Base-by-base conservation (phyloP, 1,284 basidiomycete species). In the Ceratobasidium theobromae region DNA sequence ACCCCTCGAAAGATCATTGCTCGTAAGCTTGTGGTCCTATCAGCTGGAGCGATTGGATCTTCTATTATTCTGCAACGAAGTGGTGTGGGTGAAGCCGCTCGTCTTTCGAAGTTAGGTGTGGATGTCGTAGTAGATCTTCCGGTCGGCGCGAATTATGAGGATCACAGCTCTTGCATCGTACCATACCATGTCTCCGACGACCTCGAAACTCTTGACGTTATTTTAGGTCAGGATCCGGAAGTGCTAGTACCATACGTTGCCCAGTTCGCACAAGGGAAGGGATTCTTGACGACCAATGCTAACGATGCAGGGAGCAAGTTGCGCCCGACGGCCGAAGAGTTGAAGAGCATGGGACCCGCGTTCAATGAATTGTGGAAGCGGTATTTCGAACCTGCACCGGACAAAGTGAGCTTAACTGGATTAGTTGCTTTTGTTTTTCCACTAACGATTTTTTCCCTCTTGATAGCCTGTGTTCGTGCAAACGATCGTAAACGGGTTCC, bases 1-100 rank as follows among this genome's bases (percentile, higher is more conserved):
- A 52, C 46, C 18, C 32, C 16, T 41, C 58, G 48, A 12, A 62
- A 9, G 18, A 62, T 62, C 28, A 21, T 18, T 14, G 57, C 57
- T 49, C 57, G 57, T 9, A 60, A 60, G 28, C 46, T 62, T 1
- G 65, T 67, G 8, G 53, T 67, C 25, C 11, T 58, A 16, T 54
- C 65, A 12, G 5, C 52, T 27, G 65, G 65, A 1, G 28, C 65
- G 1, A 25, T 66, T 11, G 69, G 83, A 2, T 83, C 83, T 0
- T 81, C 84, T 1, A 71, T 77, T 2, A 82, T 86, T 53, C 74
- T 85, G n/a, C 83, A 84, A 71, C 76, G 82, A 51, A 84, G 82
- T 0, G 82, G 82, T 1, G 78, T 85, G 41, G 84, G 84, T 0
- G 71, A 75, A 0, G 69, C 72, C 9, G 72, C 74, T 0, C 69